phyloP scores from a whole-genome alignment of 2,329 filamentous ascomycete genomes.

The Nigrospora oryzae region DNA sequence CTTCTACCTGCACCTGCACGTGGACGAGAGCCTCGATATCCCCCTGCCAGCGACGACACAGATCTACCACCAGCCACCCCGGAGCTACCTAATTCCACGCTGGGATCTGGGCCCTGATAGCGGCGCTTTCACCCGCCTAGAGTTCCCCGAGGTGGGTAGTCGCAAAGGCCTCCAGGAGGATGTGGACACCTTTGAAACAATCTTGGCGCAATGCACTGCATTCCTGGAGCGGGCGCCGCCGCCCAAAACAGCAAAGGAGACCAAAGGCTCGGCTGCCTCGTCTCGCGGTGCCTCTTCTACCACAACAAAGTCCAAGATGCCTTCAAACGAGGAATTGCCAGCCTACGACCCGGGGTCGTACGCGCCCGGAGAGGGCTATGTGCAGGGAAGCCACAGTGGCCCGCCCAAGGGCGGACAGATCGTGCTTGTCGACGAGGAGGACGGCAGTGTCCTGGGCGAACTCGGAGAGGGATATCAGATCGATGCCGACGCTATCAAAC shows the following conservation, averaged over 20 bases:
- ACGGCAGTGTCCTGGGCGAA: constrained; percentile 92
- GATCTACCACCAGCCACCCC: constrained; percentile 91
- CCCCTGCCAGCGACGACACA: constrained; percentile 92
- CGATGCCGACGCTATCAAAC: constrained; percentile 66
- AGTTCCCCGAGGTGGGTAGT: constrained; percentile 70
- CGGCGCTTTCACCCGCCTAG: constrained; percentile 85
- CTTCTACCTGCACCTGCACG: constrained; percentile 92
- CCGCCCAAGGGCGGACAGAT: constrained; percentile 62
- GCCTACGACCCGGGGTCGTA: constrained; percentile 78
- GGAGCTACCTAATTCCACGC: constrained; percentile 86
- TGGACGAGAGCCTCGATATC: constrained; percentile 60
- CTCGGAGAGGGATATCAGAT: constrained; percentile 73
- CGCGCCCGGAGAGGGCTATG: constrained; percentile 72
- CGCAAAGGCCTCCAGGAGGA: constrained; percentile 78
- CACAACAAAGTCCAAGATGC: constrained; percentile 29
- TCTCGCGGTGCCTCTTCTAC: constrained; percentile 16
- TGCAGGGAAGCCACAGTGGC: constrained; percentile 48
- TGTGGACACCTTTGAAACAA: constrained; percentile 93
- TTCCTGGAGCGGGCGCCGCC: constrained; percentile 80
- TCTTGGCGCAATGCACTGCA: constrained; percentile 93
- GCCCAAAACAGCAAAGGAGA: constrained; percentile 30
- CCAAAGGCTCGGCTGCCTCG: constrained; percentile 9
- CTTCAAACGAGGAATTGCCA: constrained; percentile 37
- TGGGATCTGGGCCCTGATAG: constrained; percentile 88
- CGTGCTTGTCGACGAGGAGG: constrained; percentile 89